Base-by-base conservation (phyloP, 2,329 filamentous ascomycete genomes). In the Exophiala alcalophila region DNA sequence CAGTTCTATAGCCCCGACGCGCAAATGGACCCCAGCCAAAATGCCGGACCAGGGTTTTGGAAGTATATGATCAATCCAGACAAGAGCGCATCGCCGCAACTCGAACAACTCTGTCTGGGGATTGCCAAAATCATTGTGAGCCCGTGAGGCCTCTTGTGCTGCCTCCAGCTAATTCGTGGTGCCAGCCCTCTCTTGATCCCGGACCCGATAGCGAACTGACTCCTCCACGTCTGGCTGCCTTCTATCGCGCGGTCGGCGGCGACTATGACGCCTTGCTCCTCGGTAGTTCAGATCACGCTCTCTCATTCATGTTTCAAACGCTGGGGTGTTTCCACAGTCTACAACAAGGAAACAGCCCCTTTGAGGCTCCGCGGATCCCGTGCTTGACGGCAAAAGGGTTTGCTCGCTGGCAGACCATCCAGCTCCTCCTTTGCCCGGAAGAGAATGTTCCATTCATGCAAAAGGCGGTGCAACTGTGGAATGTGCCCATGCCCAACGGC, bases 231-330 rank as follows among this genome's bases (percentile, higher is more conserved):
- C 69, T 91, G 28, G 82, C 85, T n/a, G 72, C 77, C 26, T 91
- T 89, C 61, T 91, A 91, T 66, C 80, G 79, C 59, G 70, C 74
- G 19, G 83, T 87, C 11, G 86, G 84, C 43, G 83, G 83, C 31
- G 78, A 90, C 59, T 88, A 85, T 63, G 85, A 91, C 61, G 68
- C 75, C 16, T 77, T 97, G 40, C 97, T 97, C 63, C 71, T 91
- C 28, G 75, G 83, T 3, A 86, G 84, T 23, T 81, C 84, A 14
- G 69, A 82, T 47, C 70, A 80, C 25, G 83, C 84, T 29, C 81
- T 98, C 50, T 92, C 90, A 19, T 94, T 88, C 67, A 92, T 96
- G 53, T 97, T 94, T 74, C 85, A 88, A 59, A 86, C 86, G 5
- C 79, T 94, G 37, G 92, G 91, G 55, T 96, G 91, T 62, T 85